Evolutionary conservation across 805 yeast genomes (phyloP), one percentile per base, ranked within the genome.

Genomic region (Spathaspora gorwiae): DNA sequence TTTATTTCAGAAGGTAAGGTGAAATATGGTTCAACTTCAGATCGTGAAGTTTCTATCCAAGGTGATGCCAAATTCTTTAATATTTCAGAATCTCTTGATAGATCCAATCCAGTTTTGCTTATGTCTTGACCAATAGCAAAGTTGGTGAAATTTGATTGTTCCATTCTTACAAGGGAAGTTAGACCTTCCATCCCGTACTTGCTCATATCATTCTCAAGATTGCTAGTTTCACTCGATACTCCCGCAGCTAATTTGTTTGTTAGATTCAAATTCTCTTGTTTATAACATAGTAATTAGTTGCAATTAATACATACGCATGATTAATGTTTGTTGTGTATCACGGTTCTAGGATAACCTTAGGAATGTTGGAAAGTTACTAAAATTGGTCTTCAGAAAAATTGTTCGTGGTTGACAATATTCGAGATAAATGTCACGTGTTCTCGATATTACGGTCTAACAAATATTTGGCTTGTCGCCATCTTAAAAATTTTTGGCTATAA

Each of bases 11-110:
- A 65, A 2, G 97, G 97, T 37, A 81, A 70, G 39, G 66, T 70
- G 62, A 80, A 90, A 46, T 77, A 75, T 4, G 99, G 99, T 54
- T 89, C 95, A 13, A 92, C 96, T 52, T 87, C 90, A 44, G 90
- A 83, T 56, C 95, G 76, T 7, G 94, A 80, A 1, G 97, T 87
- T 59, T 94, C 98, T 35, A 86, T 76, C 98, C 99, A 92, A 10
- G 99, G 99, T 2, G 96, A 86, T 24, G 95, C 84, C 57, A 92
- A 81, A 7, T 83, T 80, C 51, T 76, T 71, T 27, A 87, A 73
- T 31, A 87, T 62, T 45, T 76, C 72, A n/a, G 65, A 66, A 35
- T 68, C 71, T 26, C 65, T 62, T 2, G 70, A 59, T 52, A 87
- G 64, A 53, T 84, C 83, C 36, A 86, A 65, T 1, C 92, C 94